Percentiles rank a stretch among this genome's conserved stretches.
Conservation (phyloP, 352 stramenopile genomes). For the Globisporangium barbulae region DNA sequence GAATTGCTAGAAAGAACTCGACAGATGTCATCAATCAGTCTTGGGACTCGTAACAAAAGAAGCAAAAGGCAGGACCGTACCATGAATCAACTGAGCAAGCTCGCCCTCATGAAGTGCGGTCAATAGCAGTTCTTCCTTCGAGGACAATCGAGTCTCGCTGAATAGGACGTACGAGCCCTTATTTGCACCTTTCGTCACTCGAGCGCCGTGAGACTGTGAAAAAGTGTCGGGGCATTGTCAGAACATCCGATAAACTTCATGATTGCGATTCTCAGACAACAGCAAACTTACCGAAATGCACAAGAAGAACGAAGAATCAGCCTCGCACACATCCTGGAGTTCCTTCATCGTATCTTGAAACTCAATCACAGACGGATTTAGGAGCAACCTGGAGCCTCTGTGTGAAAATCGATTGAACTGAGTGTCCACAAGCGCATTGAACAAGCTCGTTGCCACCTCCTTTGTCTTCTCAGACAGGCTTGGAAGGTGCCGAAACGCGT, state of each 20-base stretch:
- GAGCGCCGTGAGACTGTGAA: slow-evolving; percentile 59
- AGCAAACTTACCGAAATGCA: slow-evolving; percentile 43
- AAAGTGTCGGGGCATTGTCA: neutral
- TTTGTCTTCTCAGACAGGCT: slow-evolving; percentile 51
- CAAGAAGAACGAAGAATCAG: slow-evolving; percentile 59
- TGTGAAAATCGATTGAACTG: slow-evolving; percentile 48
- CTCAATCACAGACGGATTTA: slow-evolving; percentile 83
- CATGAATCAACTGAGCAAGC: slow-evolving; percentile 54
- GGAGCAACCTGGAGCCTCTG: slow-evolving; percentile 50
- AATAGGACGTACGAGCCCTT: slow-evolving; percentile 72
- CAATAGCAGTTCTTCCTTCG: slow-evolving; percentile 64
- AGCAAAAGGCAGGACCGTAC: slow-evolving; percentile 20
- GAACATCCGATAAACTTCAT: neutral
- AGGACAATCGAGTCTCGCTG: slow-evolving; percentile 61
- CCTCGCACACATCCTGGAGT: slow-evolving; percentile 32
- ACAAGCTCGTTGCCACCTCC: slow-evolving; percentile 49
- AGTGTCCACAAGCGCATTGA: slow-evolving; percentile 46
- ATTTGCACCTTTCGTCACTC: slow-evolving; percentile 47
- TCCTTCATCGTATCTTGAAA: slow-evolving; percentile 78
- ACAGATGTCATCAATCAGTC: neutral
- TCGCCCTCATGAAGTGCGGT: slow-evolving; percentile 62
- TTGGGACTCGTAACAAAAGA: neutral
- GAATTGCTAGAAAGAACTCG: slow-evolving; percentile 28
- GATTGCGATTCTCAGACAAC: neutral
- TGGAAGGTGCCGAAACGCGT: slow-evolving; percentile 53